Conservation (phyloP, 2,329 filamentous ascomycete genomes). For the Gaeumannomyces tritici region DNA sequence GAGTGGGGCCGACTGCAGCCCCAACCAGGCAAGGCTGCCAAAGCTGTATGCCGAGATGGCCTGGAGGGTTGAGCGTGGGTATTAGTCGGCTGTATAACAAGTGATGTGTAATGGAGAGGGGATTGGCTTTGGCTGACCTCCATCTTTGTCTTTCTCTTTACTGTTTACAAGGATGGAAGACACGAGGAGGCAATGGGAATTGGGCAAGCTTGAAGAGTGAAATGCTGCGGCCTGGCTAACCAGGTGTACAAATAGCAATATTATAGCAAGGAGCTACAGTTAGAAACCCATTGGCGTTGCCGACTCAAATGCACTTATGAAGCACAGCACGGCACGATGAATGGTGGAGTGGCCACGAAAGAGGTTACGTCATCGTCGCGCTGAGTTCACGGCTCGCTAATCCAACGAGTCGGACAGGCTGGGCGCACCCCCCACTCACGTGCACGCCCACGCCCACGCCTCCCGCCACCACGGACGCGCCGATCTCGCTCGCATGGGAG, state of each 20-base stretch:
- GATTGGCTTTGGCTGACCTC: neutral
- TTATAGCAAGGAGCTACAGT: too few species aligned
- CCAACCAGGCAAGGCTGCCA: constrained; percentile 41
- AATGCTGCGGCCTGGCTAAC: too few species aligned
- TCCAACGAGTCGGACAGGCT: too few species aligned
- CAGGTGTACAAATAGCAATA: too few species aligned
- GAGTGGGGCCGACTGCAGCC: constrained; percentile 35
- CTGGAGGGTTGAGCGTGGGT: constrained; percentile 17
- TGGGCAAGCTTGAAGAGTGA: too few species aligned
- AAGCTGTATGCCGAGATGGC: constrained; percentile 40
- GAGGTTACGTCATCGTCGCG: neutral
- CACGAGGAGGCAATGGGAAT: too few species aligned
- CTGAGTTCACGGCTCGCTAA: too few species aligned
- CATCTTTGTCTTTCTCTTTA: neutral
- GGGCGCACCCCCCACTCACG: neutral
- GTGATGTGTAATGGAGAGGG: neutral
- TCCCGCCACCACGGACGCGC: neutral
- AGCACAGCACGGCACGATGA: neutral
- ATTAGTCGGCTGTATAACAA: neutral
- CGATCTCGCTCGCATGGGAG: neutral
- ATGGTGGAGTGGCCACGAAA: neutral
- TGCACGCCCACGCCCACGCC: neutral
- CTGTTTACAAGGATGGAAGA: too few species aligned
- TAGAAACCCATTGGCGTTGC: too few species aligned
- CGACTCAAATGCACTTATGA: neutral